phyloP scores from a whole-genome alignment of 768 basidiomycete genomes.

The Multifurca ochricompacta region DNA sequence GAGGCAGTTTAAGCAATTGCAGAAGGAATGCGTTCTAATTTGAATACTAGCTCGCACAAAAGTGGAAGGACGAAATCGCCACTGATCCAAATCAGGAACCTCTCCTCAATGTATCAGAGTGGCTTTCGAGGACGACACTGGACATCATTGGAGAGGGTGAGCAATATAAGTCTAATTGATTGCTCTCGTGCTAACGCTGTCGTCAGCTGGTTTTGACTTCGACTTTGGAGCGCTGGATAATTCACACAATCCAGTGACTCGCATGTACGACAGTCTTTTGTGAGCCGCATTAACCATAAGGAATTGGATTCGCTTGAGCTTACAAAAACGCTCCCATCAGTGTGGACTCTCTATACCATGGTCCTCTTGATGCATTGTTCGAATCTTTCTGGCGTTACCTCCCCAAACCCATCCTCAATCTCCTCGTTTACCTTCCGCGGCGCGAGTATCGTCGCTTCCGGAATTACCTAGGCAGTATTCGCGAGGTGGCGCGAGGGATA shows the following conservation, averaged over 20 bases:
- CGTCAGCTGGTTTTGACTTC: constrained; percentile 10
- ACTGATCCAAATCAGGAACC: constrained; percentile 5
- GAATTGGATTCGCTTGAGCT: neutral
- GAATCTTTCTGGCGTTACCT: constrained; percentile 27
- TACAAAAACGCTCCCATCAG: constrained; percentile 10
- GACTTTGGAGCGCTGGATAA: constrained; percentile 12
- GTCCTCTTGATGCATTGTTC: constrained; percentile 21
- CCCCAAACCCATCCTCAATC: constrained; percentile 24
- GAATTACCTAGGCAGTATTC: constrained; percentile 23
- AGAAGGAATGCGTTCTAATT: no score
- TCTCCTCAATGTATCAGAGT: constrained; percentile 21
- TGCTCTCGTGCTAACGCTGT: neutral
- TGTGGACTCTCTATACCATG: constrained; percentile 21
- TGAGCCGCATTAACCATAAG: neutral
- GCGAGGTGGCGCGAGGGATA: constrained; percentile 22
- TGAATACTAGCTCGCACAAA: constrained; percentile 22
- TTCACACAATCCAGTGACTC: constrained; percentile 7
- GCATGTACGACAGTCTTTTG: constrained; percentile 11
- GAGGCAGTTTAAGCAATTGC: no score
- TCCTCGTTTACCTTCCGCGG: constrained; percentile 27
- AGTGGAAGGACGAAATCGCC: constrained; percentile 24
- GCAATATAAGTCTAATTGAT: neutral
- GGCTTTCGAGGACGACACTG: constrained; percentile 24
- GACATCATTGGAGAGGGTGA: constrained; percentile 28
- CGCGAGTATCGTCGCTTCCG: constrained; percentile 27